These are phyloP conservation scores for Agaricus blazei DNA, from an alignment of 768 basidiomycete genomes.

Conservation along the genomic window DNA sequence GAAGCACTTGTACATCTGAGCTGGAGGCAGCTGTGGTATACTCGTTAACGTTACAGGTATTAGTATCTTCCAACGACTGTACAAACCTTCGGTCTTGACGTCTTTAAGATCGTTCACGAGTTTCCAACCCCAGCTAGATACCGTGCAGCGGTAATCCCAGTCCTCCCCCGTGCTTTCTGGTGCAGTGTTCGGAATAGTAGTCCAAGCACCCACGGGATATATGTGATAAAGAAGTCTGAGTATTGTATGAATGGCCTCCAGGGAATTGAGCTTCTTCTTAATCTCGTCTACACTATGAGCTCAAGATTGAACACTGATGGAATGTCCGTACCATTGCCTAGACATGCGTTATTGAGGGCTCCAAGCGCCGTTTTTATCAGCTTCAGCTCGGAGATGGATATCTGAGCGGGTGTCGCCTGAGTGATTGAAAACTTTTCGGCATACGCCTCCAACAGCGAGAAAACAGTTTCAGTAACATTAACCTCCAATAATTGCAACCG, in stretches of 20 bases:
- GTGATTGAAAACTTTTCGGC: conserved; percentile 40
- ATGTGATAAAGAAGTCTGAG: conserved; percentile 61
- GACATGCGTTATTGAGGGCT: conserved; percentile 69
- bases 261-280: conserved; percentile 58
- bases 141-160: conserved; percentile 59
- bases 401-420: conserved; percentile 3
- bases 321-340: conserved; percentile 61
- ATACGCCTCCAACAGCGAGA: conserved; percentile 68
- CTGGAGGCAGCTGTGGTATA: conserved; percentile 21
- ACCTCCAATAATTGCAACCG: conserved; percentile 66
- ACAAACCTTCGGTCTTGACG: conserved; percentile 64
- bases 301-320: neutral
- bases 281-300: conserved; percentile 52
- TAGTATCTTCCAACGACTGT: neutral
- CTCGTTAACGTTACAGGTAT: neutral
- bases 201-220: conserved; percentile 74
- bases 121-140: conserved; percentile 78
- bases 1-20: conserved; percentile 61
- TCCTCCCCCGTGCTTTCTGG: conserved; percentile 38
- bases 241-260: conserved; percentile 65
- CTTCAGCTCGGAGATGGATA: conserved; percentile 60
- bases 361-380: conserved; percentile 76
- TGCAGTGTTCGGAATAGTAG: conserved; percentile 17
- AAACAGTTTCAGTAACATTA: conserved; percentile 60
- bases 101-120: conserved; percentile 69